Evolutionary conservation across 2,329 filamentous ascomycete genomes (phyloP), one percentile per base, ranked within the genome.

Genomic region (Fragosphaeria purpurea): DNA sequence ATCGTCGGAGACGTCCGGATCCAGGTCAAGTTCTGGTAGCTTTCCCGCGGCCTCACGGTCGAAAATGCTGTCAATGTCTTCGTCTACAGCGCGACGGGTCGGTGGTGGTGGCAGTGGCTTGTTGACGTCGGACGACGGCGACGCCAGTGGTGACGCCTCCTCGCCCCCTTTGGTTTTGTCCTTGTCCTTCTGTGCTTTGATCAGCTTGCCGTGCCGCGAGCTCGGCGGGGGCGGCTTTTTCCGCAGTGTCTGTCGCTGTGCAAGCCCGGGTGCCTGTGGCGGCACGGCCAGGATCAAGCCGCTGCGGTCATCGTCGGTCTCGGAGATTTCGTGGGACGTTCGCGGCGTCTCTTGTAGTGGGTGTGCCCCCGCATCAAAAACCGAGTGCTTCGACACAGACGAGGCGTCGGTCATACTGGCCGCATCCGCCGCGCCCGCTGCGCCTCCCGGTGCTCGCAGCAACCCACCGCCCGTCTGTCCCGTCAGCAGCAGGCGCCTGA

Each of bases 161-260:
- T 22, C 22, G 22, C 41, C 6, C 47, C 47, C 39, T 65, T 66
- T 2, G 64, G 58, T 7, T 65, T 62, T 13, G 39, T 53, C 34
- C 39, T 72, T 57, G 47, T 60, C 62, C 48, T 67, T 68, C 53
- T 70, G 57, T 59, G 70, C 64, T 56, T 74, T 80, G 56, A 91
- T 85, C 13, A 83, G 74, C 65, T 85, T 90, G 5, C 88, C 88
- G 67, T 90, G 86, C 50, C 86, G 80, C 47, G 85, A 88, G 61
- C 77, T 88, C 6, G 85, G 84, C 5, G 86, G 86, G 11, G 85
- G 84, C 55, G 79, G 79, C 65, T 79, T 82, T 61, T 83, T 85
- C 56, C 74, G 68, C 41, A 47, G 58, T 12, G 55, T 59, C 2
- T 56, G 48, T 9, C 57, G 47, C n/a, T 56, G 56, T 5, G 53